Percentiles rank a stretch among this genome's conserved stretches.
These are phyloP conservation scores for Fusarium gaditjirri DNA, from an alignment of 2,329 filamentous ascomycete genomes.

Conservation along the genomic window DNA sequence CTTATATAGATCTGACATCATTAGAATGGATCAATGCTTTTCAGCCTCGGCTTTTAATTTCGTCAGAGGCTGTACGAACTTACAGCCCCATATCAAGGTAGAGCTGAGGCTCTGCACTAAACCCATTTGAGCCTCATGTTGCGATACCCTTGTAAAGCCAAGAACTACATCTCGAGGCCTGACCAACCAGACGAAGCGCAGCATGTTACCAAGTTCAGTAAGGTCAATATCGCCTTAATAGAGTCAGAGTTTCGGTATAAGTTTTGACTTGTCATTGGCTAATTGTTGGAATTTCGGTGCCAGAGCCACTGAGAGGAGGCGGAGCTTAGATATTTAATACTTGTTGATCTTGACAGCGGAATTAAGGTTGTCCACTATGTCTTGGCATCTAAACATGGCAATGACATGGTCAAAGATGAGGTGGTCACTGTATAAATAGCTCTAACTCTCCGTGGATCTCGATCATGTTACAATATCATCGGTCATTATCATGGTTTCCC, in stretches of 20 bases:
- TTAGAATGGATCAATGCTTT: background rate
- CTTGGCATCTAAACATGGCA: too few relatives aligned
- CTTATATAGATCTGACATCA: background rate
- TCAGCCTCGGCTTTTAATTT: background rate
- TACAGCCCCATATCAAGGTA: background rate
- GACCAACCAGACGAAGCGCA: constrained; percentile 13
- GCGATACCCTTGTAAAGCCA: constrained; percentile 2
- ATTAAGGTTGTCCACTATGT: background rate
- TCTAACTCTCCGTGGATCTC: accelerated
- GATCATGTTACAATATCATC: background rate
- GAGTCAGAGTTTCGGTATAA: background rate
- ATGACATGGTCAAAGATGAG: background rate
- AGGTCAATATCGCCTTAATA: background rate
- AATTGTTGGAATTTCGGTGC: background rate
- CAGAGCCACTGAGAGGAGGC: background rate
- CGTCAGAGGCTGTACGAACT: background rate
- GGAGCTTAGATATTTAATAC: background rate
- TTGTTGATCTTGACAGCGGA: background rate
- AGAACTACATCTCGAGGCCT: background rate
- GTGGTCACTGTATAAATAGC: background rate
- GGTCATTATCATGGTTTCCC: constrained; percentile 8
- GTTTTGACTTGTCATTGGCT: background rate
- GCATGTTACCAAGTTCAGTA: background rate
- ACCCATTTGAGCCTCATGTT: constrained; percentile 6
- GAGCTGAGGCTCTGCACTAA: constrained; percentile 8